Evolutionary conservation across 805 yeast species (phyloP), one percentile per base, ranked within the genome.

Genomic region (Ogataea kodamae): DNA sequence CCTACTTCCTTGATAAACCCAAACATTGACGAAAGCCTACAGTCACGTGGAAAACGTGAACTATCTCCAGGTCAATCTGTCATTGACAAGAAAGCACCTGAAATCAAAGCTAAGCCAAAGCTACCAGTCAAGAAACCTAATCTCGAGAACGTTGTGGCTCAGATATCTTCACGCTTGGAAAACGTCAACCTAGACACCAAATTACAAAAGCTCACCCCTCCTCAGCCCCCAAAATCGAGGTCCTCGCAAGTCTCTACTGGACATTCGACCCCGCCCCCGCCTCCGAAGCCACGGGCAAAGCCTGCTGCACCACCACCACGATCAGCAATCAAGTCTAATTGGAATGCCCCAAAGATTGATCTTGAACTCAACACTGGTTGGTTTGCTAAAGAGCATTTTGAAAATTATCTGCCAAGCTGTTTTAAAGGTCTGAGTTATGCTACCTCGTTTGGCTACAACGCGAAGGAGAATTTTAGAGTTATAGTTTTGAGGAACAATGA

Each of bases 361-460:
- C 44, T 73, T 20, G 70, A 73, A 28, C 51, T 74, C 3, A 33
- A 49, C 0, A 47, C 67, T 0, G 68, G 70, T 1, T 75, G 80
- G 80, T 74, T 62, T 51, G 59, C 67, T 1, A 49, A 57, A 9
- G 46, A 52, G 6, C 41, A 52, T 4, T 46, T 53, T 27, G 43
- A 34, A 3, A 32, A 37, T 1, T 42, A 33, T 13, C 35, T 70
- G n/a, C 79, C 79, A 1, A 30, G 39, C 8, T 54, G 54, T 27
- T 51, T 74, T 3, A 30, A 48, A 14, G 68, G 68, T 1, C 49
- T 63, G 20, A 63, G 61, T 37, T 65, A 45, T 35, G 53, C 57
- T 4, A 47, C 50, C 1, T 49, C 62, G 10, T 50, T 49, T 27
- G 61, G 65, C 0, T 52, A 43, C 35, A 43, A 43, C 16, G 48